phyloP scores from a whole-genome alignment of 2,329 filamentous ascomycete genomes.

The Neurospora crassa region DNA sequence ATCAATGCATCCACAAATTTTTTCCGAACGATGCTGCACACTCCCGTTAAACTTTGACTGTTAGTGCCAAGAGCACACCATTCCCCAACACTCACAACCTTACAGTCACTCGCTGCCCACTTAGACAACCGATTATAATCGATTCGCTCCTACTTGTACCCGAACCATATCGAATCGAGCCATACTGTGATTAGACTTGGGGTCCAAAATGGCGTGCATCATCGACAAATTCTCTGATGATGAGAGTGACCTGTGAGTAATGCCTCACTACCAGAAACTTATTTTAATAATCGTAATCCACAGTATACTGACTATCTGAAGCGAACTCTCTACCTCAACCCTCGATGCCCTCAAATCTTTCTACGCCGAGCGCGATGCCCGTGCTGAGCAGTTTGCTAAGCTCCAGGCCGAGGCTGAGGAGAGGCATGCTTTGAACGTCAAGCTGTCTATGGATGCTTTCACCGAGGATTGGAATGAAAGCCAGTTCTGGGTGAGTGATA shows the following conservation, averaged over 20 bases:
- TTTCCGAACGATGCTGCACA: not conserved
- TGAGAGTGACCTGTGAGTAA: not conserved
- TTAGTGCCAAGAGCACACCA: not conserved
- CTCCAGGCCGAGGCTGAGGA: slow-evolving; percentile 54
- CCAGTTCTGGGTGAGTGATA: slow-evolving; percentile 64
- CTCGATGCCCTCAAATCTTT: slow-evolving; percentile 65
- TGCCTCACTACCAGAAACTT: not conserved
- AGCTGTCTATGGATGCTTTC: slow-evolving; percentile 58
- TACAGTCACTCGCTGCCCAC: not conserved
- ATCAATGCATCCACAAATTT: not conserved
- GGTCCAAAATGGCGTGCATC: not conserved
- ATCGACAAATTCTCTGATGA: not conserved
- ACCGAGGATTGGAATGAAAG: slow-evolving; percentile 74
- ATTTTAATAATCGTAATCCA: not conserved
- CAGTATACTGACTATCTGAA: slow-evolving; percentile 30
- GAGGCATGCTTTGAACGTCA: slow-evolving; percentile 21
- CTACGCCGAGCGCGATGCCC: slow-evolving; percentile 60
- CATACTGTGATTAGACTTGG: not conserved
- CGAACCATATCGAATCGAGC: not conserved
- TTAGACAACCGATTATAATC: not conserved
- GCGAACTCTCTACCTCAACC: slow-evolving; percentile 55
- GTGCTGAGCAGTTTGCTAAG: slow-evolving; percentile 56
- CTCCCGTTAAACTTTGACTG: not conserved
- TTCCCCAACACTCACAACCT: not conserved
- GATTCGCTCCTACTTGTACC: not conserved